Evolutionary conservation across 1,284 basidiomycete species (phyloP).

Genomic region (Anthracocystis walkeri): DNA sequence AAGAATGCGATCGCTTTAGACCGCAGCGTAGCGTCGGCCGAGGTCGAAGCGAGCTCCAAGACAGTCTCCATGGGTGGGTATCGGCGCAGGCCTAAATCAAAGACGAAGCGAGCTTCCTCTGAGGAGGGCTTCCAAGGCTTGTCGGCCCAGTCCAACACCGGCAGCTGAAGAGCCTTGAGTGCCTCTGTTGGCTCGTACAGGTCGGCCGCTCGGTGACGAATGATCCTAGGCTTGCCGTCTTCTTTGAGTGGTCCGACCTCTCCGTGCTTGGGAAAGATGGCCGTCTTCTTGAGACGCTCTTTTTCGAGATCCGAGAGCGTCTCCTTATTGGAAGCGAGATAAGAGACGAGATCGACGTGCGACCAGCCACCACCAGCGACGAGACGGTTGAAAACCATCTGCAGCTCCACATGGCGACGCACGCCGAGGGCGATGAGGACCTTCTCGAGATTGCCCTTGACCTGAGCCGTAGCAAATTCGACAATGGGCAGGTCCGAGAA

Average conservation of each 20-base stretch:
- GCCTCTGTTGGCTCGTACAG: constrained; percentile 83
- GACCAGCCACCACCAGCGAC: constrained; percentile 71
- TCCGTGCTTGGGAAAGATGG: constrained; percentile 79
- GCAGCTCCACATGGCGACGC: constrained; percentile 82
- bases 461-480: constrained; percentile 76
- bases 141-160: constrained; percentile 87
- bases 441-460: constrained; percentile 83
- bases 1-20: constrained; percentile 62
- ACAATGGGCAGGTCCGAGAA: constrained; percentile 86
- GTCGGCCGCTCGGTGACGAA: constrained; percentile 62
- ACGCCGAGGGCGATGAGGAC: constrained; percentile 84
- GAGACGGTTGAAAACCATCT: constrained; percentile 71
- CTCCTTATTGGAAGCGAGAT: constrained; percentile 83
- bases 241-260: constrained; percentile 58
- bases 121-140: constrained; percentile 62
- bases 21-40: constrained; percentile 31
- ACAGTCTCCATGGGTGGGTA: constrained; percentile 79
- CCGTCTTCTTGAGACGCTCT: constrained; percentile 80
- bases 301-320: constrained; percentile 79
- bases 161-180: constrained; percentile 81
- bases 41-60: constrained; percentile 47
- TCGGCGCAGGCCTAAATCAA: constrained; percentile 80
- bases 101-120: constrained; percentile 82
- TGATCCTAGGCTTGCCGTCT: constrained; percentile 54
- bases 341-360: constrained; percentile 70